phyloP scores from a whole-genome alignment of 192 early-diverging fungal species.

The Umbelopsis sp. region DNA sequence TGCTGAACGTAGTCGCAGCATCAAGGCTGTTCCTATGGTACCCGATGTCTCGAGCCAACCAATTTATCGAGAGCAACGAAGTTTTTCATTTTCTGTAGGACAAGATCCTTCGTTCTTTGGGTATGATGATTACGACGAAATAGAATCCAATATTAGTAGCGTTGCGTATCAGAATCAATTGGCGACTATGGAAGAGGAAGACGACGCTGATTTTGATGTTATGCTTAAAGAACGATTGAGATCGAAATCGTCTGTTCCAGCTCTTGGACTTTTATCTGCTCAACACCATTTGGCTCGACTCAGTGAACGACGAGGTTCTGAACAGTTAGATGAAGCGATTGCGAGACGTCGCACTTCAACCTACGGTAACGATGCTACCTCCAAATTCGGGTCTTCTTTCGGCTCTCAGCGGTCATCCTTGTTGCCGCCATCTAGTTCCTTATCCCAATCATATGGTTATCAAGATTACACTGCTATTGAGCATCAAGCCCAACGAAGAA shows the following conservation, averaged over 20 bases:
- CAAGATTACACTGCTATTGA: conserved; percentile 14
- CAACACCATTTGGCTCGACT: conserved; percentile 43
- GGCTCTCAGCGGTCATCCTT: conserved; percentile 15
- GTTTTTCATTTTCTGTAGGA: conserved; percentile 65
- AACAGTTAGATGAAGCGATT: conserved; percentile 48
- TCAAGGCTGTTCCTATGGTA: conserved; percentile 45
- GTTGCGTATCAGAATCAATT: conserved; percentile 45
- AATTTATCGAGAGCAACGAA: conserved; percentile 59
- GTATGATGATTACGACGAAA: conserved; percentile 46
- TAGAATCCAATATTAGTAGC: conserved; percentile 18
- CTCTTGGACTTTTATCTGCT: conserved; percentile 61
- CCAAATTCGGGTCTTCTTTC: conserved; percentile 4
- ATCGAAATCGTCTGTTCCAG: conserved; percentile 69
- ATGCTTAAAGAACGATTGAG: conserved; percentile 50
- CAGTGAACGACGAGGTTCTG: conserved; percentile 48
- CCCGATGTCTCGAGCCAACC: conserved; percentile 48
- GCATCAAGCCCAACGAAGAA: conserved; percentile 12
- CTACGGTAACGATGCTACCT: background rate
- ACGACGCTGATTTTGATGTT: conserved; percentile 25
- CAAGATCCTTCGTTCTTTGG: conserved; percentile 52
- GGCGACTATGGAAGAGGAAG: conserved; percentile 56
- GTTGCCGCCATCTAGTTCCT: background rate
- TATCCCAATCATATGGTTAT: conserved; percentile 8
- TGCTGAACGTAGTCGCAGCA: conserved; percentile 33
- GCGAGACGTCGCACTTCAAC: conserved; percentile 31